Percentiles rank a stretch among this genome's conserved stretches.
Conservation (phyloP, 2,329 filamentous ascomycete species). For the Alternaria rosae region DNA sequence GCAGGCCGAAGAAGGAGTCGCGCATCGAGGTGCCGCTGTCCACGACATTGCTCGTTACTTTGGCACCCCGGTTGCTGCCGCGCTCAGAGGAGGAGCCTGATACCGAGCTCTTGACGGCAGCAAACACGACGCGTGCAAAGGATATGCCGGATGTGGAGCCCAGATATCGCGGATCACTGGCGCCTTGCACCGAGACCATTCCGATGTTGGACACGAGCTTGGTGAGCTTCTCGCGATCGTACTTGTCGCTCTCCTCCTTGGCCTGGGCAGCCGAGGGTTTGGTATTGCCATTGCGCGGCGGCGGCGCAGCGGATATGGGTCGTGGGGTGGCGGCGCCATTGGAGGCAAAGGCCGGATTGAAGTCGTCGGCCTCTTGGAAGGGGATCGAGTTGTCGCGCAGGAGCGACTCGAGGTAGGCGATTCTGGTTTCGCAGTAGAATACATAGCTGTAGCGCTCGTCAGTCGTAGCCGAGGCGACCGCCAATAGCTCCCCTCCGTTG, state of each 20-base stretch:
- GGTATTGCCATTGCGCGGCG: slow-evolving; percentile 32
- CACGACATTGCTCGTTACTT: slow-evolving; percentile 55
- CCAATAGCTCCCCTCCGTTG: neutral
- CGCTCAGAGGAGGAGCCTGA: slow-evolving; percentile 66
- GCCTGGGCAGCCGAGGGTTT: slow-evolving; percentile 24
- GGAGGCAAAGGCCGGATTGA: slow-evolving; percentile 57
- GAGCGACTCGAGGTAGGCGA: slow-evolving; percentile 81
- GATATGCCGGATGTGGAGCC: slow-evolving; percentile 90
- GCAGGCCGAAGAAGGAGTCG: slow-evolving; percentile 96
- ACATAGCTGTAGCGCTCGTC: slow-evolving; percentile 71
- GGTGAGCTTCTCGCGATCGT: slow-evolving; percentile 68
- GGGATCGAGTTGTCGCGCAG: slow-evolving; percentile 73
- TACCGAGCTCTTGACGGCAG: slow-evolving; percentile 83
- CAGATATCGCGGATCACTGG: slow-evolving; percentile 79
- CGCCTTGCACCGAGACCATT: slow-evolving; percentile 79
- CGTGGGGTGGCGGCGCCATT: slow-evolving; percentile 36
- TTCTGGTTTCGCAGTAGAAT: slow-evolving; percentile 88
- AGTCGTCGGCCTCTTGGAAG: slow-evolving; percentile 73
- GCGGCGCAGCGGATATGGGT: slow-evolving; percentile 17
- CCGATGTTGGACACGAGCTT: slow-evolving; percentile 73
- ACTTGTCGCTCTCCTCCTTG: slow-evolving; percentile 55
- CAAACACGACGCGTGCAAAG: slow-evolving; percentile 92
- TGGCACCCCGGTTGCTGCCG: slow-evolving; percentile 66
- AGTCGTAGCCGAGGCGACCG: slow-evolving; percentile 7
- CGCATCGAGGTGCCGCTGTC: slow-evolving; percentile 80